These are phyloP conservation scores for Ogataea trehalophila DNA, from an alignment of 805 yeast genomes.

Conservation along the genomic window DNA sequence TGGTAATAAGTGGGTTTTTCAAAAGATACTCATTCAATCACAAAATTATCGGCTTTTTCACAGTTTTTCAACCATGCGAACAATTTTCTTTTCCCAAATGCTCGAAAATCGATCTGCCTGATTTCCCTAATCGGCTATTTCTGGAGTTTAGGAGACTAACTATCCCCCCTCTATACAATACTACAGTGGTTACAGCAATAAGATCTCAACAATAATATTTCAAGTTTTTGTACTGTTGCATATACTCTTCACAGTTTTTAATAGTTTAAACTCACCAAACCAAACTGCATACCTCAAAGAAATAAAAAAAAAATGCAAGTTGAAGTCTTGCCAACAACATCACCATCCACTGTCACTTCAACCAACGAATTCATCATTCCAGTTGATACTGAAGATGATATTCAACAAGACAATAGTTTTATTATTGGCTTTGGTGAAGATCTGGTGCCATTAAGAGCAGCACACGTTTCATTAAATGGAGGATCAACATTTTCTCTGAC, in stretches of 20 bases:
- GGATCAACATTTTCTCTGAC: conserved; percentile 3
- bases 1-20: no score
- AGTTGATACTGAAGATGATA: background rate
- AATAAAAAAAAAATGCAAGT: no score
- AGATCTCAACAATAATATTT: background rate
- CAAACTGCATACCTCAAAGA: no score
- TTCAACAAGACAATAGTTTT: background rate
- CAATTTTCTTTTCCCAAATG: background rate
- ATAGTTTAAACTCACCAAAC: no score
- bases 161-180: background rate
- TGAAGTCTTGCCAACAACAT: no score
- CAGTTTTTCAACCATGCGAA: background rate
- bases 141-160: background rate
- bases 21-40: no score
- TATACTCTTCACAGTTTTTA: no score
- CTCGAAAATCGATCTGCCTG: background rate
- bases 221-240: no score
- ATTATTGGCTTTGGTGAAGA: conserved; percentile 18
- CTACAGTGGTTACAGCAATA: background rate
- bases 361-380: no score
- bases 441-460: conserved; percentile 30
- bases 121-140: conserved; percentile 1
- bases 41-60: no score
- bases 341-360: background rate
- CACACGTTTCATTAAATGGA: conserved; percentile 8